Evolutionary conservation across 352 stramenopile species (phyloP).

Genomic region (Phytophthora multivora): DNA sequence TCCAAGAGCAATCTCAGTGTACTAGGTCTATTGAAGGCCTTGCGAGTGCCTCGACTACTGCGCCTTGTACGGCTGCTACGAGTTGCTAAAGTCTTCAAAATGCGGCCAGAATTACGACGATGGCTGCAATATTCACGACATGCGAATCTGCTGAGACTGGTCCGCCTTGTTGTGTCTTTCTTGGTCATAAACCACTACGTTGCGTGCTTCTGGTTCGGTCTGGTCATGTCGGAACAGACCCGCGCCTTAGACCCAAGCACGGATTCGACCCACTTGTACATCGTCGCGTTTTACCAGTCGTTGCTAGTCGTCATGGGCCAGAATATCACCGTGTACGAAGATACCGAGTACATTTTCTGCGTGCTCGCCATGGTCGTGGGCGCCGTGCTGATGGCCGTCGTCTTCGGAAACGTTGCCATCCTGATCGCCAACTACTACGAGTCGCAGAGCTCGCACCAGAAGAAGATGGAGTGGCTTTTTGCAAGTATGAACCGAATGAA

Average conservation of each 20-base stretch:
- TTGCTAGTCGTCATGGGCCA: slow-evolving; percentile 84
- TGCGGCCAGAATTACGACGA: slow-evolving; percentile 71
- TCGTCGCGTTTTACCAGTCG: slow-evolving; percentile 69
- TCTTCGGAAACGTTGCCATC: slow-evolving; percentile 88
- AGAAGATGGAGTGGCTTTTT: slow-evolving; percentile 90
- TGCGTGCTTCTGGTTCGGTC: slow-evolving; percentile 78
- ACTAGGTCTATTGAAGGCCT: slow-evolving; percentile 67
- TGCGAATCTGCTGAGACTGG: slow-evolving; percentile 71
- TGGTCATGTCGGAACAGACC: slow-evolving; percentile 57
- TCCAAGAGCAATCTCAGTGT: slow-evolving; percentile 60
- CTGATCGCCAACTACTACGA: slow-evolving; percentile 89
- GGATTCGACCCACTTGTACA: slow-evolving; percentile 48
- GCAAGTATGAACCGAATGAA: slow-evolving; percentile 85
- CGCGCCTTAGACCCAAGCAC: slow-evolving; percentile 42
- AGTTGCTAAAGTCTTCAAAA: slow-evolving; percentile 74
- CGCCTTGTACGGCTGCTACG: slow-evolving; percentile 71
- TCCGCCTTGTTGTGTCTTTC: slow-evolving; percentile 69
- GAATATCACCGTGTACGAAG: slow-evolving; percentile 69
- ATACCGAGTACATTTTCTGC: slow-evolving; percentile 79
- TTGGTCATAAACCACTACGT: slow-evolving; percentile 81
- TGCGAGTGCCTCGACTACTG: slow-evolving; percentile 70
- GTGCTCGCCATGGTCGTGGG: slow-evolving; percentile 74
- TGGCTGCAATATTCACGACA: slow-evolving; percentile 86
- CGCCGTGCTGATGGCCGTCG: slow-evolving; percentile 81
- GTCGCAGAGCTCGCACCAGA: slow-evolving; percentile 80